These are phyloP conservation scores for Holtermannia corniformis DNA, from an alignment of 768 basidiomycete species.

Conservation along the genomic window DNA sequence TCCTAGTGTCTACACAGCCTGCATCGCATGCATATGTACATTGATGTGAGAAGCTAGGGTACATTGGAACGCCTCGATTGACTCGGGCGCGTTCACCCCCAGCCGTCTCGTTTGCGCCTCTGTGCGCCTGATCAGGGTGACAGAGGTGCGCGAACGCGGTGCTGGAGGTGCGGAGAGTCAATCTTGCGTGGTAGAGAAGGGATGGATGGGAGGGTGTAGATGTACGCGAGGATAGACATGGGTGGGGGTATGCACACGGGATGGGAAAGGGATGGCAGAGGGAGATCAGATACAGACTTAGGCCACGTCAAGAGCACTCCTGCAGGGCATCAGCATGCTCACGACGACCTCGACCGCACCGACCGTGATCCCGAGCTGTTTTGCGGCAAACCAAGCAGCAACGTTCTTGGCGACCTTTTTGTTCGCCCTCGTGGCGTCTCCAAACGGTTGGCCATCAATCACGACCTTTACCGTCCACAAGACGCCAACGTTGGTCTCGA, in stretches of 20 bases:
- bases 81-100: neutral
- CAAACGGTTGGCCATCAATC: constrained; percentile 26
- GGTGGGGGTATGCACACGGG: no score
- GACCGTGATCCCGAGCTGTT: constrained; percentile 28
- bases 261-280: neutral
- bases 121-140: no score
- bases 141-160: no score
- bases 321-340: neutral
- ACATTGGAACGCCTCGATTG: neutral
- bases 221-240: neutral
- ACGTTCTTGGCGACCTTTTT: constrained; percentile 32
- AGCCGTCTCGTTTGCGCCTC: neutral
- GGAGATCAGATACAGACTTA: neutral
- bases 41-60: neutral
- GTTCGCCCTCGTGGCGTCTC: constrained; percentile 21
- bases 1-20: no score
- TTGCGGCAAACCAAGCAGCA: constrained; percentile 27
- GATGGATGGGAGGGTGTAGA: neutral
- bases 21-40: neutral
- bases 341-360: no score
- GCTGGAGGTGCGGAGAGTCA: neutral
- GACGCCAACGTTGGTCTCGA: constrained; percentile 23
- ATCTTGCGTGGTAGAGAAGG: neutral
- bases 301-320: neutral
- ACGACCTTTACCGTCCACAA: constrained; percentile 23